Evolutionary conservation across 768 basidiomycete genomes (phyloP).

Genomic region (Mycena rebaudengoi): DNA sequence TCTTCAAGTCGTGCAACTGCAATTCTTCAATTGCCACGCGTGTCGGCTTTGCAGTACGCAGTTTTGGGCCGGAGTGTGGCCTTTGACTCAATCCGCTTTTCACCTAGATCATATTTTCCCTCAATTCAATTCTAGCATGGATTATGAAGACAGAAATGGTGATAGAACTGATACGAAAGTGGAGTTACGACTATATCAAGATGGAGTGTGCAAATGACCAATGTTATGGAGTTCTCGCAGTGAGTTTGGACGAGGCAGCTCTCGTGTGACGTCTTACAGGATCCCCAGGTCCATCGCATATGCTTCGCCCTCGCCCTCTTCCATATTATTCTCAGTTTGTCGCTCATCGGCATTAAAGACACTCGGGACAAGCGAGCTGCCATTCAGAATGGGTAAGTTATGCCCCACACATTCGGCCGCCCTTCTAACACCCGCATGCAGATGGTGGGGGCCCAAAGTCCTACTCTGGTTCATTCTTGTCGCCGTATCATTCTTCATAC

Average conservation of each 20-base stretch:
- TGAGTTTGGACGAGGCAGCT: slow-evolving; percentile 48
- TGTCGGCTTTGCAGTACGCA: slow-evolving; percentile 89
- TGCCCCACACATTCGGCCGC: not conserved
- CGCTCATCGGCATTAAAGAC: slow-evolving; percentile 87
- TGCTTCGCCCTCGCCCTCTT: slow-evolving; percentile 94
- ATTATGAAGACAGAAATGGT: slow-evolving; percentile 92
- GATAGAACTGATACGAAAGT: slow-evolving; percentile 87
- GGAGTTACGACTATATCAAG: slow-evolving; percentile 97
- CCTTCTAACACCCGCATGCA: slow-evolving; percentile 2
- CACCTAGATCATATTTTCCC: slow-evolving; percentile 87
- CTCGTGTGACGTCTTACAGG: not conserved
- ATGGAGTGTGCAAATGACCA: slow-evolving; percentile 94
- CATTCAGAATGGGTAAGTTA: slow-evolving; percentile 91
- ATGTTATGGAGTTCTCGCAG: slow-evolving; percentile 96
- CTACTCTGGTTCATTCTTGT: slow-evolving; percentile 88
- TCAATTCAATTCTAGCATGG: slow-evolving; percentile 98
- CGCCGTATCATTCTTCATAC: slow-evolving; percentile 89
- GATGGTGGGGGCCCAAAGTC: slow-evolving; percentile 99
- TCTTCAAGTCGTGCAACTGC: slow-evolving; percentile 99
- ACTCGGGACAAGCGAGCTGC: slow-evolving; percentile 93
- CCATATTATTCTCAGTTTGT: slow-evolving; percentile 81
- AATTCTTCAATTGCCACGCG: slow-evolving; percentile 98
- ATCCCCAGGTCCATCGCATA: slow-evolving; percentile 84
- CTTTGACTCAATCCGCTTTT: not conserved
- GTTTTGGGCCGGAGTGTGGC: not conserved